A percentile compares a stretch with the other conserved stretches of the same genome.
phyloP scores from a whole-genome alignment of 495 filamentous ascomycete genomes.

The Lentithecium fluviatile region DNA sequence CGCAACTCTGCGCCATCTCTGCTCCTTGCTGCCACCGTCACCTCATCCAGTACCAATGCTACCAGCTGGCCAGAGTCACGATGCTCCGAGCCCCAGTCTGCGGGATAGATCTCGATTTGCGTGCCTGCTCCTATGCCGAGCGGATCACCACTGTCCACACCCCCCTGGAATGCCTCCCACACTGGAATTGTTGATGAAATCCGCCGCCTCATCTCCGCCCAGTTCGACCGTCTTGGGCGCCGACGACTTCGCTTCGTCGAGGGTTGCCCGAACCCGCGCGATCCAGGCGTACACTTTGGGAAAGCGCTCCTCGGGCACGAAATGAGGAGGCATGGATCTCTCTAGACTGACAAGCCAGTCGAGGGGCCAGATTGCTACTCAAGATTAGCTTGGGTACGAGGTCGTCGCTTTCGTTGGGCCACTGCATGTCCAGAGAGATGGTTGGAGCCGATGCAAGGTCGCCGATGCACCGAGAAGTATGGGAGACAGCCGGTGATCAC shows the following conservation, averaged over 20 bases:
- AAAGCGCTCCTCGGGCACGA: conserved; percentile 47
- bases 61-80: conserved; percentile 57
- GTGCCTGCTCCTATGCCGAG: conserved; percentile 49
- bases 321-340: conserved; percentile 45
- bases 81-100: conserved; percentile 55
- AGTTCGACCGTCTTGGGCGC: conserved; percentile 39
- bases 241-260: too few species aligned
- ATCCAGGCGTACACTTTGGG: conserved; percentile 58
- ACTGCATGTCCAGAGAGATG: too few species aligned
- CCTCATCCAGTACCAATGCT: conserved; percentile 48
- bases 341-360: conserved; percentile 56
- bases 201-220: too few species aligned
- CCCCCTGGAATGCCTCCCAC: too few species aligned
- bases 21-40: conserved; percentile 52
- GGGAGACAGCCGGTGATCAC: too few species aligned
- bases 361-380: conserved; percentile 55
- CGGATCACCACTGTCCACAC: conserved; percentile 48
- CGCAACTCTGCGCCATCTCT: conserved; percentile 37
- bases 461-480: too few species aligned
- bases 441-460: too few species aligned
- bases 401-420: neutral
- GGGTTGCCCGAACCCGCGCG: too few species aligned
- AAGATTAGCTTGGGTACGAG: conserved; percentile 7
- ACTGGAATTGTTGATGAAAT: too few species aligned
- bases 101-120: conserved; percentile 55